Evolutionary conservation across 129 eudicot genomes (phyloP).

Genomic region (Cynara cardunculus): DNA sequence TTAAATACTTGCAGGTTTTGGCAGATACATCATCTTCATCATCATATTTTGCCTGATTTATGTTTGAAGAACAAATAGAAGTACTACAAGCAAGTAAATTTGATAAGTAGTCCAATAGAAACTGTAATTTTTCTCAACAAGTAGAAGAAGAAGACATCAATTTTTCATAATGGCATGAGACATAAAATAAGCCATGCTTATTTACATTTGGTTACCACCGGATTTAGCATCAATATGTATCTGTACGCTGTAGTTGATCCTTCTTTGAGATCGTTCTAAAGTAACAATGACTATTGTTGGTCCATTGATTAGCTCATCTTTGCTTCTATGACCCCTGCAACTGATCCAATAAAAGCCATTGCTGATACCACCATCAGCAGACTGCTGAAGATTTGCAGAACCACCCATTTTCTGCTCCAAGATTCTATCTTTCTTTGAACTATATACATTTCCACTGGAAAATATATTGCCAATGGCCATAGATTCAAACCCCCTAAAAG

Average conservation of each 20-base stretch:
- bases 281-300: not conserved
- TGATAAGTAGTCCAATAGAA: conserved; percentile 23
- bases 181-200: conserved; percentile 22
- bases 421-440: conserved; percentile 46
- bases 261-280: not conserved
- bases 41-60: conserved; percentile 85
- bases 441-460: conserved; percentile 68
- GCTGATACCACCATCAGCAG: conserved; percentile 46
- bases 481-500: conserved; percentile 65
- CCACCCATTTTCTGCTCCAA: conserved; percentile 61
- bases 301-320: conserved; percentile 20
- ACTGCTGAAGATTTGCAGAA: conserved; percentile 48
- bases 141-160: not conserved
- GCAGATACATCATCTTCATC: conserved; percentile 97
- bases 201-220: not conserved
- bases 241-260: not conserved
- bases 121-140: conserved; percentile 16
- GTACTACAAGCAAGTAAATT: conserved; percentile 22
- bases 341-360: conserved; percentile 55
- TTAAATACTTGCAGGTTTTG: conserved; percentile 60
- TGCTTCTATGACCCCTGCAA: conserved; percentile 57
- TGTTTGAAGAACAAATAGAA: conserved; percentile 26
- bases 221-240: not conserved
- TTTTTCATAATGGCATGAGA: conserved; percentile 20
- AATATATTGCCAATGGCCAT: conserved; percentile 77